These are phyloP conservation scores for Amaranthus tricolor DNA, from an alignment of 179 eudicot species.

Conservation along the genomic window DNA sequence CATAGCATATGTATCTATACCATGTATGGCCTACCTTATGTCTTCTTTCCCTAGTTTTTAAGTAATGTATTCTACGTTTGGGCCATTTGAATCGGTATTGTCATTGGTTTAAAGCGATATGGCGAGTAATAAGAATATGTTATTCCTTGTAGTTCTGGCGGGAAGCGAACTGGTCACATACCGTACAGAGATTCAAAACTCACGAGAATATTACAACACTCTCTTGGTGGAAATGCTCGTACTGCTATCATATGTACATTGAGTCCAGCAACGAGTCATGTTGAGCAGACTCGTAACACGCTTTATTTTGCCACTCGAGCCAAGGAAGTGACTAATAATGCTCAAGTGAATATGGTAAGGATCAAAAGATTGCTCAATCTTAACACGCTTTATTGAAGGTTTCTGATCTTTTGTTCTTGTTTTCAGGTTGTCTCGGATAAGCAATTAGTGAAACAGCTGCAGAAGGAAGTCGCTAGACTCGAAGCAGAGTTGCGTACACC, in stretches of 20 bases:
- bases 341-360: slow-evolving; percentile 93
- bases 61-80: background rate
- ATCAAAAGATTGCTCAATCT: background rate
- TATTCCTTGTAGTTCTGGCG: slow-evolving; percentile 62
- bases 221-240: slow-evolving; percentile 98
- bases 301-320: slow-evolving; percentile 83
- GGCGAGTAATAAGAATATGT: background rate
- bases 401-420: background rate
- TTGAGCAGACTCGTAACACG: slow-evolving; percentile 78
- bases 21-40: no score
- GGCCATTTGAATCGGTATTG: background rate
- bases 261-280: slow-evolving; percentile 80
- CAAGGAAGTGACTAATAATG: slow-evolving; percentile 92
- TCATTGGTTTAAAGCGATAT: background rate
- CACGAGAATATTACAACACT: slow-evolving; percentile 83
- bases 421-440: slow-evolving; percentile 90
- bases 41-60: no score
- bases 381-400: background rate
- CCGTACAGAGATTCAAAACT: slow-evolving; percentile 98
- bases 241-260: slow-evolving; percentile 95
- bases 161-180: slow-evolving; percentile 80
- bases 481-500: slow-evolving; percentile 89
- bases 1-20: no score
- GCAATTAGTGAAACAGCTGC: slow-evolving; percentile 89
- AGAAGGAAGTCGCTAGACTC: slow-evolving; percentile 94